Evolutionary conservation across 129 eudicot genomes (phyloP).

Genomic region (Tagetes erecta): DNA sequence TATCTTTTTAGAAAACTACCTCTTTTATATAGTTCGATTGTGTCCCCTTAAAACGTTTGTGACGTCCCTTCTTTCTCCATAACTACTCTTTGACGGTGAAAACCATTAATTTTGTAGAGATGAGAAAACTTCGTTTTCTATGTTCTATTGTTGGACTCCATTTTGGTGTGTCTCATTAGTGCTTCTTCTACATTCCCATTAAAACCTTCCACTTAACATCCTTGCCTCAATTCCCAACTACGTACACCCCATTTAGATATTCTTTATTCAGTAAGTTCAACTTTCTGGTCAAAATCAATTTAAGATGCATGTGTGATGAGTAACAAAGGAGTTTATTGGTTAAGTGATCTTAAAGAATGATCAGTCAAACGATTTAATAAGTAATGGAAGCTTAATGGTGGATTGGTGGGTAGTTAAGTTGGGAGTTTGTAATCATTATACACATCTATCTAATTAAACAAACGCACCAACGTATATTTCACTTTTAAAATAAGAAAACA

Average conservation of each 20-base stretch:
- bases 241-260: no score
- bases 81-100: background rate
- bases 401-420: background rate
- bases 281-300: background rate
- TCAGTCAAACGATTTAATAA: background rate
- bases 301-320: background rate
- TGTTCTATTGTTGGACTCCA: background rate
- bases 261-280: background rate
- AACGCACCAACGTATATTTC: no score
- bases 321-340: background rate
- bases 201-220: background rate
- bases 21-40: no score
- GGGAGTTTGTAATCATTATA: background rate
- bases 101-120: background rate
- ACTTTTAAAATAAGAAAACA: no score
- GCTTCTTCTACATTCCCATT: background rate
- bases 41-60: no score
- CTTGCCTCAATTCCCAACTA: no score
- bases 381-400: background rate
- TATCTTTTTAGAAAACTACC: no score
- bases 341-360: background rate
- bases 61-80: no score
- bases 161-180: background rate
- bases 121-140: background rate
- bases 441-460: background rate